phyloP scores from a whole-genome alignment of 1,139 yeast species.

The Debaryomyces singareniensis region DNA sequence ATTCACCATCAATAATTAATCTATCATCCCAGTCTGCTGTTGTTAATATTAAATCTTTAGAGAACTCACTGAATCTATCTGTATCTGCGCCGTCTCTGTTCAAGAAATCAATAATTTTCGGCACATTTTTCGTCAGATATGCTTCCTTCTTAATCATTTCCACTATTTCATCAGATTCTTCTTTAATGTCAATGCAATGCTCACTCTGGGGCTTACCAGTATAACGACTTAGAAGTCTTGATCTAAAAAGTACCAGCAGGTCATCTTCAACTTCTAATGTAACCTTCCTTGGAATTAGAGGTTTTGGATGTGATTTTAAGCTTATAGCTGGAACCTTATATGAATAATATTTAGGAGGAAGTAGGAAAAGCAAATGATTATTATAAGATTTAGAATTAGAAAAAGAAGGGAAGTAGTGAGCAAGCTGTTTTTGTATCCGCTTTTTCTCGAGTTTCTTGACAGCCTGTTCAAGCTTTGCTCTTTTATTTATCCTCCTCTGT shows the following conservation, averaged over 20 bases:
- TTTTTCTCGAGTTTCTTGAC: slow-evolving; percentile 30
- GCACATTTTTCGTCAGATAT: slow-evolving; percentile 12
- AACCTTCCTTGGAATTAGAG: slow-evolving; percentile 56
- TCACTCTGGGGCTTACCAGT: slow-evolving; percentile 1
- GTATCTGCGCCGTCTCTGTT: slow-evolving; percentile 30
- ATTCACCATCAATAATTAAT: slow-evolving; percentile 44
- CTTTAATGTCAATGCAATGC: slow-evolving; percentile 18
- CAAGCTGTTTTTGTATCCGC: slow-evolving; percentile 29
- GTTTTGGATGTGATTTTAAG: slow-evolving; percentile 32
- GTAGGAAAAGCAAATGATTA: slow-evolving; percentile 63
- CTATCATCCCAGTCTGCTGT: slow-evolving; percentile 85
- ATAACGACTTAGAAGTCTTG: slow-evolving; percentile 9
- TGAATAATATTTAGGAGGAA: slow-evolving; percentile 49
- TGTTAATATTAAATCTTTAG: slow-evolving; percentile 61
- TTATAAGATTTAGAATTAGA: slow-evolving; percentile 49
- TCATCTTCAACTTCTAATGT: slow-evolving; percentile 45
- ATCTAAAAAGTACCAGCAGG: slow-evolving; percentile 37
- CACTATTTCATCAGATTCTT: slow-evolving; percentile 27
- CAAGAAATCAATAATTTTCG: slow-evolving; percentile 26
- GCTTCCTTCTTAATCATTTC: slow-evolving; percentile 18
- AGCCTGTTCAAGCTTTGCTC: slow-evolving; percentile 19
- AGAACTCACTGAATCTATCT: slow-evolving; percentile 35
- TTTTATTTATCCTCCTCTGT: slow-evolving; percentile 14
- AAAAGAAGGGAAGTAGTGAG: slow-evolving; percentile 59
- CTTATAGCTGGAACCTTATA: slow-evolving; percentile 49